Percentiles rank a stretch among this genome's conserved stretches.
phyloP scores from a whole-genome alignment of 495 filamentous ascomycete genomes.

The Penicillium cataractarum region DNA sequence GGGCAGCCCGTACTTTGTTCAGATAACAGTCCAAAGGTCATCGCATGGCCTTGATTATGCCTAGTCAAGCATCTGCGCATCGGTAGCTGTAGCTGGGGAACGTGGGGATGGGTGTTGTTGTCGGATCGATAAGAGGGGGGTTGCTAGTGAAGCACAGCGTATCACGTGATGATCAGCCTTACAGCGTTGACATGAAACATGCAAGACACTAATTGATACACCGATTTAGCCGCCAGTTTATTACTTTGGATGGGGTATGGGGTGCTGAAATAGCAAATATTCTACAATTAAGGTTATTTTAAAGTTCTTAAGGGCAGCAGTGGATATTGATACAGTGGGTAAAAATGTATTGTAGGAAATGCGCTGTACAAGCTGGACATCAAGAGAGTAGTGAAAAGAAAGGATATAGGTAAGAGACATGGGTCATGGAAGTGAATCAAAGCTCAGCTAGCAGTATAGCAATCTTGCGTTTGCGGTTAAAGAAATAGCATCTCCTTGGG shows the following conservation, averaged over 20 bases:
- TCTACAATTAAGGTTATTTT: not conserved
- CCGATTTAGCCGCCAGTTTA: not conserved
- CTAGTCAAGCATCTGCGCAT: conserved; percentile 21
- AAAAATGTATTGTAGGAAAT: conserved; percentile 24
- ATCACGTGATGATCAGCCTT: conserved; percentile 26
- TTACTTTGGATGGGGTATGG: not conserved
- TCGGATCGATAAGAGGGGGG: conserved; percentile 34
- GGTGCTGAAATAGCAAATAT: not conserved
- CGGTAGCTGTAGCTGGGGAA: conserved; percentile 25
- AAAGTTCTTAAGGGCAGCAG: not conserved
- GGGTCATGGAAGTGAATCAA: conserved; percentile 10
- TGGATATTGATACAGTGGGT: not conserved
- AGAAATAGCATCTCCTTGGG: not conserved
- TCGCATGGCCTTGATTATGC: conserved; percentile 36
- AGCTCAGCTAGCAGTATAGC: not conserved
- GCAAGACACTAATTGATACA: not conserved
- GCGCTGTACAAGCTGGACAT: conserved; percentile 29
- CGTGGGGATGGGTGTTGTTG: conserved; percentile 27
- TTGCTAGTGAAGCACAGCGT: conserved; percentile 11
- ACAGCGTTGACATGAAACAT: not conserved
- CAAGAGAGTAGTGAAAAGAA: conserved; percentile 15
- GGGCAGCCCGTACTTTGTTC: conserved; percentile 29
- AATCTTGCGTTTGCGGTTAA: not conserved
- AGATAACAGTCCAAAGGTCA: conserved; percentile 30
- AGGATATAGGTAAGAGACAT: conserved; percentile 11